Base-by-base conservation (phyloP, 2,329 filamentous ascomycete genomes). In the Pseudogymnoascus sp. region DNA sequence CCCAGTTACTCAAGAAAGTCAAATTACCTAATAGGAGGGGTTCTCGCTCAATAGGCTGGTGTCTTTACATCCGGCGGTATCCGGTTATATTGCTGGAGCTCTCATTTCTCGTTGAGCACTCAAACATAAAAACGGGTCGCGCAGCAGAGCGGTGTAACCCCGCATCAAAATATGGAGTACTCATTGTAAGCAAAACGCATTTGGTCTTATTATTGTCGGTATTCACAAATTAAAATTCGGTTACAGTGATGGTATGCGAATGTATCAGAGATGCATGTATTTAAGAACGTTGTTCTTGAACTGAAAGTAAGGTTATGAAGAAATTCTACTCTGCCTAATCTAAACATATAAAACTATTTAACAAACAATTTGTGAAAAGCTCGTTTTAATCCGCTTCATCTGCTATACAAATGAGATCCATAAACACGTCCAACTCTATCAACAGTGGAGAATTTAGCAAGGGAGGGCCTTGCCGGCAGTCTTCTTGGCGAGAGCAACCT, bases 401-500 rank as follows among this genome's bases (percentile, higher is more conserved):
- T 28, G 7, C 43, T n/a, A 30, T 50, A 50, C 22, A 30, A 30
- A 30, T 47, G 28, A 28, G 7, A 30, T 25, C 20, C 39, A 25
- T 7, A 16, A 11, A 2, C 14, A 14, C 8, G 30, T 50, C 14
- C 28, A 50, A 50, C 30, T 25, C 22, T 25, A 25, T 4, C 4
- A 28, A 16, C 8, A 9, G 14, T 12, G 16, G n/a, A 50, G 5
- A 50, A 30, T 50, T 16, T 50, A 50, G 22, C 43, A 50, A 50
- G 43, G 43, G 6, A 50, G 25, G 43, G 25, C 43, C 22, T 50
- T 50, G 22, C 25, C 43, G 8, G 43, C 43, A 30, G 58, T 58
- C 6, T 62, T 64, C 65, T 71, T 66, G 54, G 78, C 71, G 61
- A 82, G 65, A 6, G 66, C 68, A 12, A 81, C 71, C 70, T 82